Evolutionary conservation across 75 land plant genomes (phyloP).

Genomic region (Chamaecyparis obtusa): DNA sequence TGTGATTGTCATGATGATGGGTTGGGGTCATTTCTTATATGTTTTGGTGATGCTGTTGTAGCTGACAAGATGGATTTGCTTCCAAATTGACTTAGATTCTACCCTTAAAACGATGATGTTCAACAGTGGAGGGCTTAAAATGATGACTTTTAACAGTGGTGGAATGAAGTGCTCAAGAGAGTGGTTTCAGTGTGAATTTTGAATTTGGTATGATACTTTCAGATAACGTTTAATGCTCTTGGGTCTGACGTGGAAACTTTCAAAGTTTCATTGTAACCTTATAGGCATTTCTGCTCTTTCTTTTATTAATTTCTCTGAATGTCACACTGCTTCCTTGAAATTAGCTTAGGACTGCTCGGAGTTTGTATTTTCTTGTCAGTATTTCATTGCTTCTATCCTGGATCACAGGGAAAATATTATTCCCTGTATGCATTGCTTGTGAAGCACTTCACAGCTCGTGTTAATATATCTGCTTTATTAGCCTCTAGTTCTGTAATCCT

Average conservation of each 20-base stretch:
- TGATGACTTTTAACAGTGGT: constrained; percentile 1
- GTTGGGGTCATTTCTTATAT: neutral
- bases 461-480: neutral
- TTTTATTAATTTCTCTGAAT: neutral
- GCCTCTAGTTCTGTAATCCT: neutral
- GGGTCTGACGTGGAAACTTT: neutral
- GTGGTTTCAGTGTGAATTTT: neutral
- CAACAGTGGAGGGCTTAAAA: neutral
- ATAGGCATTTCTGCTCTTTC: neutral
- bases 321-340: neutral
- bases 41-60: constrained; percentile 1
- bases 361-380: neutral
- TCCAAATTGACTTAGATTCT: neutral
- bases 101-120: neutral
- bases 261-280: neutral
- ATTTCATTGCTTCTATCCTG: neutral
- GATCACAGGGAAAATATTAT: neutral
- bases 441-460: neutral
- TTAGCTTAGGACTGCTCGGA: neutral
- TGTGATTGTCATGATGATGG: neutral
- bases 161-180: neutral
- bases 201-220: neutral
- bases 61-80: neutral
- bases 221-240: neutral
- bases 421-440: neutral